phyloP scores from a whole-genome alignment of 768 basidiomycete species.

The Lyophyllum semitale region DNA sequence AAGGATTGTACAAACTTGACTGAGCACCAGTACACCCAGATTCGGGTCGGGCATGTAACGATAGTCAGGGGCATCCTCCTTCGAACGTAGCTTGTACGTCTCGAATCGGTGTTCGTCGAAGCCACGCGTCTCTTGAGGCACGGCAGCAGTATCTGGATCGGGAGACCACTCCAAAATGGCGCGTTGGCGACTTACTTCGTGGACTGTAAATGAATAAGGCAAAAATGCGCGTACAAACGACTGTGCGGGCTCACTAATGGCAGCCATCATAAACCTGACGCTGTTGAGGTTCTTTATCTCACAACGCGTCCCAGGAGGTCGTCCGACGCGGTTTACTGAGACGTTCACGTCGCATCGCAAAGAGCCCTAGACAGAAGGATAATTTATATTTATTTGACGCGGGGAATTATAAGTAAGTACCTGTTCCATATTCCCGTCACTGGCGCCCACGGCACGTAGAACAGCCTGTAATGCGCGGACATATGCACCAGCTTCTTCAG shows the following conservation, averaged over 20 bases:
- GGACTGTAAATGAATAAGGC: constrained; percentile 45
- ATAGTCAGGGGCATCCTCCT: constrained; percentile 96
- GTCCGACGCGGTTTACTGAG: constrained; percentile 73
- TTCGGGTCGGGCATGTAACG: constrained; percentile 98
- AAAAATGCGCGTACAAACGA: not conserved
- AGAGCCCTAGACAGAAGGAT: constrained; percentile 66
- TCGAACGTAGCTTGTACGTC: constrained; percentile 82
- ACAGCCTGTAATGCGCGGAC: constrained; percentile 81
- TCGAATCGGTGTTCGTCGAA: constrained; percentile 81
- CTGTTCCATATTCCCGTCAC: constrained; percentile 97
- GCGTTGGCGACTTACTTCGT: constrained; percentile 82
- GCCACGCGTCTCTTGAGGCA: constrained; percentile 88
- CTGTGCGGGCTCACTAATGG: constrained; percentile 65
- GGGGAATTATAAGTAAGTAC: constrained; percentile 36
- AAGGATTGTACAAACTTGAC: constrained; percentile 37
- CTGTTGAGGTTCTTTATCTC: constrained; percentile 98
- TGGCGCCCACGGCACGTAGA: constrained; percentile 80
- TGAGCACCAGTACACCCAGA: constrained; percentile 70
- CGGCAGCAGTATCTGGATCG: constrained; percentile 31
- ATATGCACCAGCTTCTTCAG: constrained; percentile 90
- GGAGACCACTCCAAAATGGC: constrained; percentile 43
- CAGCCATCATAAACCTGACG: constrained; percentile 78
- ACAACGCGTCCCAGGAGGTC: constrained; percentile 77
- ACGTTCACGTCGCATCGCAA: constrained; percentile 95
- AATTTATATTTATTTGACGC: not conserved